Conservation (phyloP, 805 yeast genomes). For the Wickerhamiella vanderwaltii region DNA sequence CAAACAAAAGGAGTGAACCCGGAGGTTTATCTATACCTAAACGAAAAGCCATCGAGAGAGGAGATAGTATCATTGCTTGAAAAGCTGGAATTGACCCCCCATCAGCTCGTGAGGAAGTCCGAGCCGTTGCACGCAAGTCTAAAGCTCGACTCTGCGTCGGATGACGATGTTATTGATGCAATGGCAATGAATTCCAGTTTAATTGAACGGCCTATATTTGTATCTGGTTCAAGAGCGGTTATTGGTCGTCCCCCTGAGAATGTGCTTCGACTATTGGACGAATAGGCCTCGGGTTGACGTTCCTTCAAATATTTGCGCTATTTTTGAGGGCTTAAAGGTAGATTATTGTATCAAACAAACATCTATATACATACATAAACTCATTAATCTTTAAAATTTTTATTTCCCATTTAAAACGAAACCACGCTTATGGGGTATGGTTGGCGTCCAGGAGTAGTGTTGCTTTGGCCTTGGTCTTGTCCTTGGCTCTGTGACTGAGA, state of each 20-base stretch:
- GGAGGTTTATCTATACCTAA: background rate
- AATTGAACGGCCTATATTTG: slow-evolving; percentile 1
- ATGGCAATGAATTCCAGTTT: background rate
- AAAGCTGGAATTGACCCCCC: background rate
- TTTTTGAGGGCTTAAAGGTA: no score
- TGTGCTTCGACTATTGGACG: background rate
- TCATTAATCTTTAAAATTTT: background rate
- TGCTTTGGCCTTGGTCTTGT: background rate
- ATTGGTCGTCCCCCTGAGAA: slow-evolving; percentile 2
- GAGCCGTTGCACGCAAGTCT: background rate
- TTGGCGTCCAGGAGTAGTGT: background rate
- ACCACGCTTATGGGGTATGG: slow-evolving; percentile 7
- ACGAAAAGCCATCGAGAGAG: background rate
- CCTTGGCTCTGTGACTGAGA: background rate
- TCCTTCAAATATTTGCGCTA: no score
- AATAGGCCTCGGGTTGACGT: no score
- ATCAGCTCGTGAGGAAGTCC: background rate
- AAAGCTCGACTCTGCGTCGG: background rate
- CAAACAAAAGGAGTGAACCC: background rate
- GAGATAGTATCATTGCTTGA: background rate
- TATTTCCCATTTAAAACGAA: slow-evolving; percentile 1
- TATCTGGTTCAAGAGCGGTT: background rate
- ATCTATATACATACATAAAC: background rate
- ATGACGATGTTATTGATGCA: background rate
- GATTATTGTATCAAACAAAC: no score